These are phyloP conservation scores for Heliamphora pulchella DNA, from an alignment of 179 eudicot species.

Conservation along the genomic window DNA sequence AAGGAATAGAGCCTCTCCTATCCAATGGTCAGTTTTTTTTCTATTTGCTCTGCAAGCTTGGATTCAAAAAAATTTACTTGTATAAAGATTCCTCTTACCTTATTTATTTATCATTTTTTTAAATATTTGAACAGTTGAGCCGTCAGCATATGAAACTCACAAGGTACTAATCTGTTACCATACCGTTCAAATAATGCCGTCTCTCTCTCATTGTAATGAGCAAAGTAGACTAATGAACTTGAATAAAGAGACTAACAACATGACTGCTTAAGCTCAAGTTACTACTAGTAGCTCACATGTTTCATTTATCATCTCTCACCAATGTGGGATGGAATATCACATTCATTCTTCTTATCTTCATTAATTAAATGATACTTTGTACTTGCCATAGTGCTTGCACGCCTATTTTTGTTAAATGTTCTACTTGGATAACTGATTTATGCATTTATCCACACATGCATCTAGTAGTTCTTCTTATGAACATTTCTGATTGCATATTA, in stretches of 20 bases:
- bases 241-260: no score
- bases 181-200: neutral
- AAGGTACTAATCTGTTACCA: conserved; percentile 45
- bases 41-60: conserved; percentile 9
- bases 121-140: conserved; percentile 48
- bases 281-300: no score
- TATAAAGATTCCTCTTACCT: conserved; percentile 15
- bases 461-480: neutral
- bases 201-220: neutral
- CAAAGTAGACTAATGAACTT: no score
- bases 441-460: neutral
- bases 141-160: conserved; percentile 54
- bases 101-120: neutral
- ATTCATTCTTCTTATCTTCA: neutral
- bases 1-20: conserved; percentile 59
- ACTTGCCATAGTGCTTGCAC: neutral
- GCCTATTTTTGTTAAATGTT: neutral
- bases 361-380: neutral
- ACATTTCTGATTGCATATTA: no score
- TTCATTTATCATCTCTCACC: no score
- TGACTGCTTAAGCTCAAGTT: no score
- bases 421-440: neutral
- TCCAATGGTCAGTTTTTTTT: conserved; percentile 58
- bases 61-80: neutral
- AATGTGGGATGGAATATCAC: no score